A percentile compares a stretch with the other conserved stretches of the same genome.
Evolutionary conservation across 345 rosid species (phyloP).

Genomic region (Rhizophora mangle): DNA sequence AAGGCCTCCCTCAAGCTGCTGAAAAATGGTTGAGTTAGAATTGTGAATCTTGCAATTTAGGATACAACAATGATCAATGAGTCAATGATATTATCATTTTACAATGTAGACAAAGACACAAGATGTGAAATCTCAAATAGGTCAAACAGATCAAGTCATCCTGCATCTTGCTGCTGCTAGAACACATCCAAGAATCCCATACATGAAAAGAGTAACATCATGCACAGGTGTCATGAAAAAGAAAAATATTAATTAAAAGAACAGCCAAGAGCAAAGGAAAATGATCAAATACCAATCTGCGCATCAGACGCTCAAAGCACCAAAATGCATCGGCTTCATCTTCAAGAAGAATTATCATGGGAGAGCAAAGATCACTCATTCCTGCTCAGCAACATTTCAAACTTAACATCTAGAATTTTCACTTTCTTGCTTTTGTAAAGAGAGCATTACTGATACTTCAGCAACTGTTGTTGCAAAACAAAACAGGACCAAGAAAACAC

Average conservation of each 20-base stretch:
- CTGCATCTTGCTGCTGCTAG: not conserved
- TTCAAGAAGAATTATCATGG: slow-evolving; percentile 92
- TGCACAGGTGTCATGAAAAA: not conserved
- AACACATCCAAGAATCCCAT: not conserved
- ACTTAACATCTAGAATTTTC: not conserved
- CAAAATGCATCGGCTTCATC: slow-evolving; percentile 97
- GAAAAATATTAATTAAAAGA: not conserved
- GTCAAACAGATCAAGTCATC: too few relatives aligned
- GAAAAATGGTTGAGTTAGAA: not conserved
- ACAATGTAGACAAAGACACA: too few relatives aligned
- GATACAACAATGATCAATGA: not conserved
- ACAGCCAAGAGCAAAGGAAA: slow-evolving; percentile 3
- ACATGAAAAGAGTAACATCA: not conserved
- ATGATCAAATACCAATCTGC: slow-evolving; percentile 67
- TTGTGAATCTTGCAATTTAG: not conserved
- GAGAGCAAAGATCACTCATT: slow-evolving; percentile 99
- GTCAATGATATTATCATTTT: not conserved
- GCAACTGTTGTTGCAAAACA: not conserved
- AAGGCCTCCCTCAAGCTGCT: not conserved
- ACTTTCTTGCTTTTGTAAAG: not conserved
- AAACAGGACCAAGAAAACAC: too few relatives aligned
- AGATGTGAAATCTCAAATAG: too few relatives aligned
- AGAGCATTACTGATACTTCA: not conserved
- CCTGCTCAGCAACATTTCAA: slow-evolving; percentile 39
- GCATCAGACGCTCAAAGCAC: slow-evolving; percentile 98